These are phyloP conservation scores for Gentiana macrophylla DNA, from an alignment of 257 asterid species.

Conservation along the genomic window DNA sequence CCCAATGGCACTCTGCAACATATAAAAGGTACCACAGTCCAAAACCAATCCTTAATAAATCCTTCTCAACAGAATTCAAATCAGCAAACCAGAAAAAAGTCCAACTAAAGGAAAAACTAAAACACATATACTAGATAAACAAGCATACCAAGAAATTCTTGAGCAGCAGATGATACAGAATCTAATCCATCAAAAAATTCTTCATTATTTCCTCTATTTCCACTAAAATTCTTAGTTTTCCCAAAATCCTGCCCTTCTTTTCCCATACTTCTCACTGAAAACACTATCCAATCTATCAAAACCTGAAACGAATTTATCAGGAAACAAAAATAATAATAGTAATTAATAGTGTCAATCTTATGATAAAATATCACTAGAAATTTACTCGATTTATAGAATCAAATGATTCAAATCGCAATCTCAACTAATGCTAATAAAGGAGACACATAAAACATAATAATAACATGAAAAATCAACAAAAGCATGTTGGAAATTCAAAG, in stretches of 20 bases:
- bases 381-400: no score
- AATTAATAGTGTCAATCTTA: no score
- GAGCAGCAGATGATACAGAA: constrained; percentile 40
- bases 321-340: neutral
- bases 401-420: no score
- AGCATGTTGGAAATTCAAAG: no score
- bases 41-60: constrained; percentile 2
- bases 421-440: no score
- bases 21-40: neutral
- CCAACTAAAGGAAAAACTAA: neutral
- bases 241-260: constrained; percentile 73
- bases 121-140: neutral
- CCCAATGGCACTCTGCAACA: constrained; percentile 96
- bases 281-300: no score
- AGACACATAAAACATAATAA: no score
- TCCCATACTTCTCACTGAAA: constrained; percentile 48
- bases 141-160: constrained; percentile 61
- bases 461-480: no score
- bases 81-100: constrained; percentile 1
- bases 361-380: no score
- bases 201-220: constrained; percentile 22
- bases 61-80: neutral
- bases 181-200: constrained; percentile 39
- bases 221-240: constrained; percentile 29
- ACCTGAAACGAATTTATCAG: neutral